Evolutionary conservation across 345 rosid species (phyloP).

Genomic region (Psidium friedrichsthalianum): DNA sequence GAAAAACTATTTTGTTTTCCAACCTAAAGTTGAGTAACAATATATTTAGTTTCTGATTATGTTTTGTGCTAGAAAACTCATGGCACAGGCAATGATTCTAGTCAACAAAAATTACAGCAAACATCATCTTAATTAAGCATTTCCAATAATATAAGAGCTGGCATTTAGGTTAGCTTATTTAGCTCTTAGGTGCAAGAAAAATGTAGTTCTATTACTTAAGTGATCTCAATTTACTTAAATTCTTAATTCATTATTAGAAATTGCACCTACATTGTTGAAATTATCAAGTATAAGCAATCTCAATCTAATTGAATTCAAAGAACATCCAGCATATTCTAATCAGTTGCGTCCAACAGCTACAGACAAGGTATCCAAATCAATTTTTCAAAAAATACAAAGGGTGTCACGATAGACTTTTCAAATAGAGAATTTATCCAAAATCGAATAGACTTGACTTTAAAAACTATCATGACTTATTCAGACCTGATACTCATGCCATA

Average conservation of each 20-base stretch:
- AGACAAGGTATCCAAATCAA: background rate
- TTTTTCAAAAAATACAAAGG: background rate
- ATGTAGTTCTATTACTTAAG: background rate
- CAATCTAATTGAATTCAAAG: background rate
- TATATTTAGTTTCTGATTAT: background rate
- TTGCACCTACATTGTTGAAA: background rate
- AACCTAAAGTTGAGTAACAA: background rate
- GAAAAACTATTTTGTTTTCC: background rate
- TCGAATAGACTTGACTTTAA: background rate
- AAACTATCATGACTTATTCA: background rate
- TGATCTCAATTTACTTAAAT: background rate
- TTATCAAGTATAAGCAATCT: background rate
- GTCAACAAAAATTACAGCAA: background rate
- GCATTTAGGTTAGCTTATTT: background rate
- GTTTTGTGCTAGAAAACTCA: background rate
- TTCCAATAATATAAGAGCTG: background rate
- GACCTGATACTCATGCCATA: conserved; percentile 68
- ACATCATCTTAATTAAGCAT: background rate
- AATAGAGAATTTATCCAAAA: background rate
- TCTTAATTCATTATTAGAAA: background rate
- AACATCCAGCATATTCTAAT: background rate
- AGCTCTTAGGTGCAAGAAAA: background rate
- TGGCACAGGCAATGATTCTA: background rate
- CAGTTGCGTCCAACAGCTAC: background rate
- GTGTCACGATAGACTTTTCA: background rate